phyloP scores from a whole-genome alignment of 345 rosid species.

The Citrus inodora region DNA sequence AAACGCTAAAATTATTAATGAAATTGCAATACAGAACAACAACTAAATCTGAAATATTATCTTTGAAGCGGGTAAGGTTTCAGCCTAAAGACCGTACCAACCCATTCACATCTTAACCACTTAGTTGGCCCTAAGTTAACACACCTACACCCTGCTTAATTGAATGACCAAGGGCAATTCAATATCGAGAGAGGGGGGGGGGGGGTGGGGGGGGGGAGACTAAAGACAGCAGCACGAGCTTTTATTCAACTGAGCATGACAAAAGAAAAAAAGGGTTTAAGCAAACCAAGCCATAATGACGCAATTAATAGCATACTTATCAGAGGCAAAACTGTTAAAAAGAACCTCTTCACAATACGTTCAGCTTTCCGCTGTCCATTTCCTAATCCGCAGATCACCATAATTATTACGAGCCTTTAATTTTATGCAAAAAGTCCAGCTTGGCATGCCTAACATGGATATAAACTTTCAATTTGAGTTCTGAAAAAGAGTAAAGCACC shows the following conservation, averaged over 20 bases:
- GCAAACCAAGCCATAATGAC: neutral
- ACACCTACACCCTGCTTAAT: neutral
- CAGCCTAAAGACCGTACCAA: neutral
- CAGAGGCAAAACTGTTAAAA: neutral
- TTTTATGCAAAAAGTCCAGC: neutral
- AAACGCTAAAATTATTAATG: neutral
- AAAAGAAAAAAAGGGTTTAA: neutral
- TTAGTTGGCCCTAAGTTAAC: neutral
- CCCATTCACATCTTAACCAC: neutral
- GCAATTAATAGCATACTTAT: neutral
- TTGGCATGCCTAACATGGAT: neutral
- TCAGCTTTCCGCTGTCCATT: neutral
- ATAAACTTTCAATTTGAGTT: neutral
- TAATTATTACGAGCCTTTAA: neutral
- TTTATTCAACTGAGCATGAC: neutral
- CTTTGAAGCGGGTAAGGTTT: neutral
- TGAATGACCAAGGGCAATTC: neutral
- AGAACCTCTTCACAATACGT: neutral
- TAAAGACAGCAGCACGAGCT: neutral
- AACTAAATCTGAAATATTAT: neutral
- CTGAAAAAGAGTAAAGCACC: neutral
- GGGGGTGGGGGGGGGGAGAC: too few relatives aligned
- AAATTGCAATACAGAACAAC: neutral
- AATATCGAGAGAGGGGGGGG: neutral
- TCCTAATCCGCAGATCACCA: neutral